phyloP scores from a whole-genome alignment of 1,139 yeast species.

The Yamadazyma jaroonii region DNA sequence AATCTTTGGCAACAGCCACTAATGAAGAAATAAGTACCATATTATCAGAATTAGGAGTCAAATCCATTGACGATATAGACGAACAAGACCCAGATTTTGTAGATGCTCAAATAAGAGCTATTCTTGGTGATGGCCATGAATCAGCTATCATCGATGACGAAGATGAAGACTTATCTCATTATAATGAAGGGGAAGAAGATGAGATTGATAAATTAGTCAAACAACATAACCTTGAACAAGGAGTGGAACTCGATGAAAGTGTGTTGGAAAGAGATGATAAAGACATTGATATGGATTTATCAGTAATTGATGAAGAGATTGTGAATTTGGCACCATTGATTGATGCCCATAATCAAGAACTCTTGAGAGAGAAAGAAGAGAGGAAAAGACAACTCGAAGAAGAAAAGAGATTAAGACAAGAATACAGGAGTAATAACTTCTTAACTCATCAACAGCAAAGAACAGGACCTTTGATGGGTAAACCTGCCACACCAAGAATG shows the following conservation, averaged over 20 bases:
- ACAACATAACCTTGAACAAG: conserved; percentile 34
- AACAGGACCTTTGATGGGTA: conserved; percentile 38
- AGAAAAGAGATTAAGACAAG: conserved; percentile 21
- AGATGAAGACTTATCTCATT: conserved; percentile 20
- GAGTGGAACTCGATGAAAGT: conserved; percentile 27
- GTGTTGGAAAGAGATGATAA: conserved; percentile 16
- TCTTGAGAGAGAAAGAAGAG: conserved; percentile 23
- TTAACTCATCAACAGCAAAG: conserved; percentile 11
- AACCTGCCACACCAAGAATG: conserved; percentile 38
- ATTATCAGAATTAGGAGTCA: conserved; percentile 36
- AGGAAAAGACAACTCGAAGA: conserved; percentile 21
- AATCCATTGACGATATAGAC: conserved; percentile 35
- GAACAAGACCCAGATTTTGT: conserved; percentile 34
- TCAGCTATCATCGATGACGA: conserved; percentile 20
- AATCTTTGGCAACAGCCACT: conserved; percentile 39
- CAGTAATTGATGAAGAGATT: conserved; percentile 39
- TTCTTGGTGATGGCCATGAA: conserved; percentile 26
- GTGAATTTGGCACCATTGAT: conserved; percentile 40
- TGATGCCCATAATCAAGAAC: conserved; percentile 32
- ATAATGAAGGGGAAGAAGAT: conserved; percentile 39
- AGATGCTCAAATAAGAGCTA: conserved; percentile 35
- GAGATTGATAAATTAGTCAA: conserved; percentile 36
- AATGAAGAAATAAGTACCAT: conserved; percentile 41
- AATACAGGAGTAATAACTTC: not conserved
- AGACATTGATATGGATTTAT: conserved; percentile 25